These are phyloP conservation scores for Globisporangium alternatum DNA, from an alignment of 352 stramenopile genomes.

Conservation along the genomic window DNA sequence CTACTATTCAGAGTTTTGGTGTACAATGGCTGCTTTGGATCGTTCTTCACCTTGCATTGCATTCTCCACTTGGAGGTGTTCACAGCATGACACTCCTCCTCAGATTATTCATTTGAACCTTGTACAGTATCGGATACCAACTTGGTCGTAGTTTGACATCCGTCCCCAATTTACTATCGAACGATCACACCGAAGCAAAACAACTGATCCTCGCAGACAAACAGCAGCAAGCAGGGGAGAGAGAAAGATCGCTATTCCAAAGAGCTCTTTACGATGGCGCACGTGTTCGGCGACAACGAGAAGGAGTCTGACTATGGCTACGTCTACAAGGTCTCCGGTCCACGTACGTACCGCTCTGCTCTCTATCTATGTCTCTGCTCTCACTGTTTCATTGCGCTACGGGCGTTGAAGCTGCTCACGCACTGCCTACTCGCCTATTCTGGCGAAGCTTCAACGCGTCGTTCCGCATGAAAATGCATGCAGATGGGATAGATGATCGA, in stretches of 20 bases:
- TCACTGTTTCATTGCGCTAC: neutral
- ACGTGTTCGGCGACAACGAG: conserved; percentile 86
- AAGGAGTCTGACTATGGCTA: conserved; percentile 97
- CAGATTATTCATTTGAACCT: neutral
- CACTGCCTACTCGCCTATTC: neutral
- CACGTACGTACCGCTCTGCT: conserved; percentile 61
- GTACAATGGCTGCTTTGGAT: conserved; percentile 15
- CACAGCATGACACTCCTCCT: neutral
- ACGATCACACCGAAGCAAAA: neutral
- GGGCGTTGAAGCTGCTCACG: neutral
- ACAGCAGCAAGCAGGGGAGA: conserved; percentile 18
- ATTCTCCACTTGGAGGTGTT: neutral
- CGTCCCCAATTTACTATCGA: conserved; percentile 5
- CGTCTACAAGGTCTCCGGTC: conserved; percentile 99
- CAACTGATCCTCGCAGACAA: neutral
- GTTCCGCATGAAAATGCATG: neutral
- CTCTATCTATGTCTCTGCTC: neutral
- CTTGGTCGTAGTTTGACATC: conserved; percentile 10
- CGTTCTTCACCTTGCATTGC: conserved; percentile 5
- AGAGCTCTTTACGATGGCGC: conserved; percentile 43
- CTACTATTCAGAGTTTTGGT: conserved; percentile 1
- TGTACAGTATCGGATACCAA: neutral
- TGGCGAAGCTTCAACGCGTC: neutral
- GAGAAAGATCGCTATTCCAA: conserved; percentile 40
- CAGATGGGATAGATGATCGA: neutral